Evolutionary conservation across 176 grass and related monocot species (phyloP).

Genomic region (Guadua angustifolia): DNA sequence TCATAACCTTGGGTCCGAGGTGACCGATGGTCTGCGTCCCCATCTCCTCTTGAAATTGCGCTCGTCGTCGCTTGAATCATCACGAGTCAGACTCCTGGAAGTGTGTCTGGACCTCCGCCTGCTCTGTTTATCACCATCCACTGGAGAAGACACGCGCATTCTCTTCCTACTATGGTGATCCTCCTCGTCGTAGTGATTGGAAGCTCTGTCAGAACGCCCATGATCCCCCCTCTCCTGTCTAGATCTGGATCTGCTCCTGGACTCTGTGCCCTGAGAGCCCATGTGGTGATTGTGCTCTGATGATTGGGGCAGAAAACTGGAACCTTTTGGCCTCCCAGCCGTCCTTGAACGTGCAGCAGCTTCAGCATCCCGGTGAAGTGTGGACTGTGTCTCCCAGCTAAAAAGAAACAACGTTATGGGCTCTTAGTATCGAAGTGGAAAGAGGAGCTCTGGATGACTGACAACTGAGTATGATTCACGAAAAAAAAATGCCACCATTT

Average conservation of each 20-base stretch:
- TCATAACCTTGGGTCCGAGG: slow-evolving; percentile 18
- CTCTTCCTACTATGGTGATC: slow-evolving; percentile 45
- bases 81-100: slow-evolving; percentile 36
- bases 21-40: slow-evolving; percentile 33
- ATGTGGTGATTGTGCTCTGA: slow-evolving; percentile 14
- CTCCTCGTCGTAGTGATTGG: slow-evolving; percentile 10
- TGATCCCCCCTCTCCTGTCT: slow-evolving; percentile 2
- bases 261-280: slow-evolving; percentile 28
- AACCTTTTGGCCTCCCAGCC: slow-evolving; percentile 14
- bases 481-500: background rate
- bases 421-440: slow-evolving; percentile 1
- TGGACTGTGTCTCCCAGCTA: slow-evolving; percentile 37
- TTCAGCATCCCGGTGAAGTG: background rate
- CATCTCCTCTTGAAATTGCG: slow-evolving; percentile 59
- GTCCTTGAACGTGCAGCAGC: slow-evolving; percentile 26
- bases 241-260: slow-evolving; percentile 25
- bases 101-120: slow-evolving; percentile 27
- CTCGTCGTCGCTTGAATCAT: slow-evolving; percentile 55
- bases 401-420: background rate
- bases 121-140: background rate
- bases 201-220: slow-evolving; percentile 16
- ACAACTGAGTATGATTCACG: background rate
- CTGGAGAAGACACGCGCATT: slow-evolving; percentile 14
- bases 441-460: background rate
- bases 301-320: background rate